These are phyloP conservation scores for Vachellia collinsii DNA, from an alignment of 306 rosid species.

Conservation along the genomic window DNA sequence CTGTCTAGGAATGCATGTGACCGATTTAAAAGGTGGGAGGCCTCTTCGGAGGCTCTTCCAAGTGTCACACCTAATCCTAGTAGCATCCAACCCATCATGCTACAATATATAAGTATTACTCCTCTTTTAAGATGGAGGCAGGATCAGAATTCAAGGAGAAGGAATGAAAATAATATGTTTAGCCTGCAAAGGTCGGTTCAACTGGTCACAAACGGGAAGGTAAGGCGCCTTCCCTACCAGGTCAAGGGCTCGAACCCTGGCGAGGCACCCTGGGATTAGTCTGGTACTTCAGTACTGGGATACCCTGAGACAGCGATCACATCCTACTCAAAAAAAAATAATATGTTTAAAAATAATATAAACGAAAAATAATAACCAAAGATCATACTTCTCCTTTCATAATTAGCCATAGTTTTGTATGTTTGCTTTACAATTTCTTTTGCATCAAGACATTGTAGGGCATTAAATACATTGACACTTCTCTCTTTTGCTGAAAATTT, in stretches of 20 bases:
- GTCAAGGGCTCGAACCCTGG: too few relatives aligned
- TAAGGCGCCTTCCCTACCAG: too few relatives aligned
- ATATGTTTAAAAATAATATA: neutral
- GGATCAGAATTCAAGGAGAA: neutral
- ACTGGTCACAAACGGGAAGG: too few relatives aligned
- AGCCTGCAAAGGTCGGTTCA: too few relatives aligned
- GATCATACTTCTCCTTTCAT: neutral
- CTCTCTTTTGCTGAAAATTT: too few relatives aligned
- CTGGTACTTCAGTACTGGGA: too few relatives aligned
- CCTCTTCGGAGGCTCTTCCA: constrained; percentile 9
- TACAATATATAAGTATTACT: constrained; percentile 22
- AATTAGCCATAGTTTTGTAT: neutral
- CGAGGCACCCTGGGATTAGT: too few relatives aligned
- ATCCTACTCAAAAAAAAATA: too few relatives aligned
- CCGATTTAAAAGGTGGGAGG: constrained; percentile 12
- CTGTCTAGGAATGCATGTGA: constrained; percentile 30
- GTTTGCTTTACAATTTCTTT: too few relatives aligned
- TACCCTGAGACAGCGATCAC: too few relatives aligned
- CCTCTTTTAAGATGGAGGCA: constrained; percentile 9
- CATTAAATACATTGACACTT: too few relatives aligned
- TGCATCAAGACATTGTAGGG: too few relatives aligned
- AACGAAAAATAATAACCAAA: neutral
- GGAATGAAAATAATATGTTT: neutral
- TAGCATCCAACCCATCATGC: constrained; percentile 31
- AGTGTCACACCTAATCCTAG: constrained; percentile 42